A percentile compares a stretch with the other conserved stretches of the same genome.
phyloP scores from a whole-genome alignment of 768 basidiomycete genomes.

The Russula compacta region DNA sequence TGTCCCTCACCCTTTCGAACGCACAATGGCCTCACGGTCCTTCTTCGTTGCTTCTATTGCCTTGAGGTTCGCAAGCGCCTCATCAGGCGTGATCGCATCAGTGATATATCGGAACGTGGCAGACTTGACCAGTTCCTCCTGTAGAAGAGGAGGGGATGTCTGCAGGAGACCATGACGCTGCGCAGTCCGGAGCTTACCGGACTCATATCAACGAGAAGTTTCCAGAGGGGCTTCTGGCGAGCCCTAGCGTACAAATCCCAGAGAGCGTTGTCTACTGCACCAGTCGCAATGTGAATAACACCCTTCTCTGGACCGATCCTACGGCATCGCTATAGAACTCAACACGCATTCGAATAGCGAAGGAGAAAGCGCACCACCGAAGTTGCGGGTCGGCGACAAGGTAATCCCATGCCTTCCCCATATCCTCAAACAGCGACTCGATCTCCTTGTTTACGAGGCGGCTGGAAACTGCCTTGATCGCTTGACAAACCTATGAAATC shows the following conservation, averaged over 20 bases:
- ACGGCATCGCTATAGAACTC: neutral
- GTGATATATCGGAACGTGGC: constrained; percentile 86
- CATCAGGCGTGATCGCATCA: constrained; percentile 85
- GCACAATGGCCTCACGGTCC: constrained; percentile 68
- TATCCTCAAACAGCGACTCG: constrained; percentile 75
- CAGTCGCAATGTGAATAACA: constrained; percentile 85
- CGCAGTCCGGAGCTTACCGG: constrained; percentile 36
- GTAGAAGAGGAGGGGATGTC: neutral
- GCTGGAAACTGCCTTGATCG: constrained; percentile 70
- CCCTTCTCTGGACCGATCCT: constrained; percentile 95
- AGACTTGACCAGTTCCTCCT: constrained; percentile 74
- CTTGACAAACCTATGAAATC: constrained; percentile 58
- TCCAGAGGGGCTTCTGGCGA: constrained; percentile 84
- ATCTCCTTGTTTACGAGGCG: constrained; percentile 77
- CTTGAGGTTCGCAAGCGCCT: constrained; percentile 77
- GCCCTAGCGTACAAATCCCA: constrained; percentile 91
- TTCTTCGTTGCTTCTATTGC: constrained; percentile 67
- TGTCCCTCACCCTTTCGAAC: constrained; percentile 46
- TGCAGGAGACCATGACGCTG: neutral
- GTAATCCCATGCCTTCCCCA: constrained; percentile 88
- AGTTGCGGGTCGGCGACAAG: constrained; percentile 84
- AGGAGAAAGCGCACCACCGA: constrained; percentile 54
- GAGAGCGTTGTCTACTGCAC: constrained; percentile 83
- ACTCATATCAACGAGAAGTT: constrained; percentile 85
- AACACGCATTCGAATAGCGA: neutral